Evolutionary conservation across 805 yeast species (phyloP).

Genomic region (Candida chilensis): DNA sequence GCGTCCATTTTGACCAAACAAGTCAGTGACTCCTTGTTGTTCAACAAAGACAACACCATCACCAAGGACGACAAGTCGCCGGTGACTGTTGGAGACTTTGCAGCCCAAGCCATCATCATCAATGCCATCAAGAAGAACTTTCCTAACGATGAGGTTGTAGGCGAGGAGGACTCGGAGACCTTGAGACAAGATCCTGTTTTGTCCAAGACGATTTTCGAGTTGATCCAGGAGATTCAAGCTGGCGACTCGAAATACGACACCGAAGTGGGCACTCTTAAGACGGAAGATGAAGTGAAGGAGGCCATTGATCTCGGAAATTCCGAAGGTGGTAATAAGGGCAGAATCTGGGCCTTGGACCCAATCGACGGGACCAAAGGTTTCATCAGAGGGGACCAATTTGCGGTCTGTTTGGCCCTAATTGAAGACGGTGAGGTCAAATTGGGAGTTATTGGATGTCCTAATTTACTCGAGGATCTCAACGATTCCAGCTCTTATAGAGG

Average conservation of each 20-base stretch:
- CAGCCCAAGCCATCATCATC: slow-evolving; percentile 90
- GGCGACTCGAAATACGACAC: slow-evolving; percentile 20
- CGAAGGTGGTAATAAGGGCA: slow-evolving; percentile 66
- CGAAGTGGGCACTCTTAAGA: slow-evolving; percentile 30
- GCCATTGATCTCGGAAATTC: slow-evolving; percentile 77
- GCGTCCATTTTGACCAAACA: slow-evolving; percentile 71
- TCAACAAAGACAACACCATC: slow-evolving; percentile 43
- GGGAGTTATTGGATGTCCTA: slow-evolving; percentile 97
- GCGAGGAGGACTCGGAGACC: slow-evolving; percentile 82
- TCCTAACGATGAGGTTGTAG: slow-evolving; percentile 82
- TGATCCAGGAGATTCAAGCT: slow-evolving; percentile 45
- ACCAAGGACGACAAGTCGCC: slow-evolving; percentile 89
- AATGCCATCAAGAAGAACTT: slow-evolving; percentile 72
- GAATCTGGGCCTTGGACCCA: slow-evolving; percentile 97
- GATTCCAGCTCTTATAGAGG: slow-evolving; percentile 40
- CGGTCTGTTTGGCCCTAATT: slow-evolving; percentile 87
- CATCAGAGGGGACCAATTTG: slow-evolving; percentile 91
- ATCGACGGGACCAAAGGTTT: slow-evolving; percentile 98
- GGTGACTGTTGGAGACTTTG: slow-evolving; percentile 93
- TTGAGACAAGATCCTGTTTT: slow-evolving; percentile 45
- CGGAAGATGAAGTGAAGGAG: slow-evolving; percentile 41
- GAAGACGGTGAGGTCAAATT: slow-evolving; percentile 78
- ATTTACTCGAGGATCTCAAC: slow-evolving; percentile 48
- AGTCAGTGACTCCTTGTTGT: slow-evolving; percentile 46
- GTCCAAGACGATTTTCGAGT: slow-evolving; percentile 44